A percentile compares a stretch with the other conserved stretches of the same genome.
These are phyloP conservation scores for Populus tomentosa DNA, from an alignment of 441 rosid species.

Conservation along the genomic window DNA sequence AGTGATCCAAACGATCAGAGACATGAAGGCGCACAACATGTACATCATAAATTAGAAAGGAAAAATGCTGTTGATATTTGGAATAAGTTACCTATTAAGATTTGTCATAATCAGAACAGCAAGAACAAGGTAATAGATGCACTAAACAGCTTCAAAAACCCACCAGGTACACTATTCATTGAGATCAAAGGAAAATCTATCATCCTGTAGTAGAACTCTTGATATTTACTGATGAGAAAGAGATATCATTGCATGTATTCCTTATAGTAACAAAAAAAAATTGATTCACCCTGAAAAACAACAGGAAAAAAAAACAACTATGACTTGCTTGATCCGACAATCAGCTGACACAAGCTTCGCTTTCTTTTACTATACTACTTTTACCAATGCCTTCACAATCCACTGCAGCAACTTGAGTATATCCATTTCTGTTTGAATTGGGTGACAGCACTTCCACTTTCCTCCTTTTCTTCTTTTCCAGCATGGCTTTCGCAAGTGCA, in stretches of 20 bases:
- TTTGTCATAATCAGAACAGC: not conserved
- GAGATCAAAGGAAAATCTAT: not conserved
- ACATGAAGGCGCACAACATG: not conserved
- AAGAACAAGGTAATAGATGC: not conserved
- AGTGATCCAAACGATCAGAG: not conserved
- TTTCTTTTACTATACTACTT: slow-evolving; percentile 4
- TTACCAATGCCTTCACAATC: slow-evolving; percentile 13
- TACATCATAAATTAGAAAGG: too few relatives aligned
- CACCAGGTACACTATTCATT: not conserved
- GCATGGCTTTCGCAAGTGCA: slow-evolving; percentile 36
- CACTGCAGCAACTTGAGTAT: slow-evolving; percentile 10
- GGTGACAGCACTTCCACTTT: slow-evolving; percentile 22
- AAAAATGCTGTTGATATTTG: too few relatives aligned
- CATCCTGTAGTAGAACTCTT: not conserved
- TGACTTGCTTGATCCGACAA: not conserved
- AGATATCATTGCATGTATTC: not conserved
- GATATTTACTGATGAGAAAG: not conserved
- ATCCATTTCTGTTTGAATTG: slow-evolving; percentile 14
- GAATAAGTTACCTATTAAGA: not conserved
- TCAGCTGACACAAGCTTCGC: slow-evolving; percentile 5
- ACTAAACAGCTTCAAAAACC: slow-evolving; percentile 1
- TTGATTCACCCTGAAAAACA: not conserved
- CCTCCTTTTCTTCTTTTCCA: slow-evolving; percentile 37
- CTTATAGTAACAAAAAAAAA: not conserved
- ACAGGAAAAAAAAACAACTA: not conserved